Base-by-base conservation (phyloP, 176 grass and related monocot genomes). In the Oryza glumipatula region DNA sequence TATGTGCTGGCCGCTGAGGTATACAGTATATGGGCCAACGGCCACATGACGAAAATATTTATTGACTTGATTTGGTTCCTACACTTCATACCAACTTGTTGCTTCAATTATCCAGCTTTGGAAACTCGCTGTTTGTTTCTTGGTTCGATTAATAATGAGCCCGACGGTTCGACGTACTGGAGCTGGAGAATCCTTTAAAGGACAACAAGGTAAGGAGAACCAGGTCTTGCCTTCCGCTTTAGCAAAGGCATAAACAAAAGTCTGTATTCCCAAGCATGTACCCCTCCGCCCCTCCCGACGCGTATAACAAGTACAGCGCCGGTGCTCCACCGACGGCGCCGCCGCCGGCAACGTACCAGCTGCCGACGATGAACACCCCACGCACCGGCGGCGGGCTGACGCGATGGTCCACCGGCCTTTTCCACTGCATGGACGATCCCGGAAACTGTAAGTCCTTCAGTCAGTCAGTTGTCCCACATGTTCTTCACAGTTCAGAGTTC, bases 351-450 rank as follows among this genome's bases (percentile, higher is more conserved):
- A 71, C 83, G 0, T 86, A 88, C 86, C 70, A 88, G 32, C 70
- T n/a, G 19, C 77, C 51, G 36, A 24, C 78, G 15, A 86, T 56
- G 91, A 78, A 92, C 58, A 69, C 83, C 30, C 28, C 70, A 6
- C 78, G 68, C 72, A 10, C 78, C 83, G 78, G 17, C 72, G 28
- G 24, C 72, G 66, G 79, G 43, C 60, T 95, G 41, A 78, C 67
- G 35, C 75, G 12, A 22, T 99, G 96, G 96, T 99, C 96, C 12
- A 99, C 96, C 14, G 89, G 96, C 24, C 96, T 99, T 67, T 99
- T 92, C 91, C 91, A 99, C 87, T 99, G 96, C 77, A 89, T 92
- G 91, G 96, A 99, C 83, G 96, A 99, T 48, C 93, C 96, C 2
- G 93, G 93, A 2, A 99, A 96, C 91, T 99, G 93, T 94, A 88